Conservation (phyloP, 345 rosid genomes). For the Eucalyptus virginea region DNA sequence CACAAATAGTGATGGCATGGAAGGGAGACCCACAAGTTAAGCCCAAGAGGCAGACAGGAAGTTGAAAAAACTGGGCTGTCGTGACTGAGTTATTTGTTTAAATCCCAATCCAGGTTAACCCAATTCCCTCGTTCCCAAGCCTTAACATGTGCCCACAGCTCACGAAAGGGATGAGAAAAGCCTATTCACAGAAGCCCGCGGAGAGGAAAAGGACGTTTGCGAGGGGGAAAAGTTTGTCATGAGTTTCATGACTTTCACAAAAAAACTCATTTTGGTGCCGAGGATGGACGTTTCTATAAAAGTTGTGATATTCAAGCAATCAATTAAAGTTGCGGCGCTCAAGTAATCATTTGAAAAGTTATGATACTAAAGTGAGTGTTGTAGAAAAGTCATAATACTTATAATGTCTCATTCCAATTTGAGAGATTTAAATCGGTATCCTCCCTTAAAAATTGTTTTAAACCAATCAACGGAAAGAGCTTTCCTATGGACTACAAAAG, state of each 20-base stretch:
- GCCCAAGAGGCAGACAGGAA: background rate
- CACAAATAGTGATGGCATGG: background rate
- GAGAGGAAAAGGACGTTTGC: background rate
- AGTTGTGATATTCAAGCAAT: background rate
- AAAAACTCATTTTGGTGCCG: background rate
- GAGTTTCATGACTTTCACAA: background rate
- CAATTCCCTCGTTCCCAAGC: background rate
- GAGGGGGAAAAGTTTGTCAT: background rate
- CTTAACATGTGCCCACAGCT: background rate
- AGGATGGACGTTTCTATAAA: background rate
- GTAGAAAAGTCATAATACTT: background rate
- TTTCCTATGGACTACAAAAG: background rate
- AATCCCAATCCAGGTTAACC: background rate
- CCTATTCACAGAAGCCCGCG: background rate
- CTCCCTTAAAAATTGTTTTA: background rate
- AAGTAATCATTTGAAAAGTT: background rate
- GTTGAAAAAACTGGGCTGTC: background rate
- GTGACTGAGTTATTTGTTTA: background rate
- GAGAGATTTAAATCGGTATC: background rate
- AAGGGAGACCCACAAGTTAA: background rate
- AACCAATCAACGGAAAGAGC: background rate
- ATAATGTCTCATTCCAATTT: background rate
- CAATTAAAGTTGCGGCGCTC: background rate
- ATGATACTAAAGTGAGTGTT: background rate
- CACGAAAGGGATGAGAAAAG: background rate